These are phyloP conservation scores for Dactylonectria macrodidyma DNA, from an alignment of 2,329 filamentous ascomycete species.

Conservation along the genomic window DNA sequence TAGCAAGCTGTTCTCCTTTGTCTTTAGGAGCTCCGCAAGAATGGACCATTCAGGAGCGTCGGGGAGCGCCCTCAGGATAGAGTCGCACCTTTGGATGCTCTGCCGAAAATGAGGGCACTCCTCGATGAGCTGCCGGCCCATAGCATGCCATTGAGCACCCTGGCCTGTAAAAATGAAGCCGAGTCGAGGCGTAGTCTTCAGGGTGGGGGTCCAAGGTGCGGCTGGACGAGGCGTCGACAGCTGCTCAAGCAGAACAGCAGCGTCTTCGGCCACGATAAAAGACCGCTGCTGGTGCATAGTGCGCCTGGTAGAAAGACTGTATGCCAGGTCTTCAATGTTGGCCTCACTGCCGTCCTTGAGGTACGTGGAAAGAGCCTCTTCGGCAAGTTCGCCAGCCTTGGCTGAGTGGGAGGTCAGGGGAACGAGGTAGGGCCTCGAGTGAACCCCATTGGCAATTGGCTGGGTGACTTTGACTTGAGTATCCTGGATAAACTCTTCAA, in stretches of 20 bases:
- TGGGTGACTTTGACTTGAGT: constrained; percentile 20
- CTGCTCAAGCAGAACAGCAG: constrained; percentile 32
- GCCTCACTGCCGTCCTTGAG: constrained; percentile 27
- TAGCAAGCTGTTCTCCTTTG: constrained; percentile 43
- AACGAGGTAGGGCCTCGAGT: constrained; percentile 39
- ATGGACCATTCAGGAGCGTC: constrained; percentile 47
- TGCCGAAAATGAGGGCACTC: constrained; percentile 48
- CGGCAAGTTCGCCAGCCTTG: constrained; percentile 40
- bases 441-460: constrained; percentile 37
- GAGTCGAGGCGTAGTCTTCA: constrained; percentile 35
- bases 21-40: constrained; percentile 50
- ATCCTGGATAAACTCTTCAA: constrained; percentile 32
- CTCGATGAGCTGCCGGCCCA: constrained; percentile 44
- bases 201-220: constrained; percentile 38
- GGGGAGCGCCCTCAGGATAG: constrained; percentile 45
- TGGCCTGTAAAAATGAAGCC: constrained; percentile 48
- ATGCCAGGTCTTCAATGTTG: constrained; percentile 39
- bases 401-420: constrained; percentile 42
- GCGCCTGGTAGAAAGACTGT: constrained; percentile 40
- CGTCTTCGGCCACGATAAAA: constrained; percentile 42
- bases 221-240: constrained; percentile 33
- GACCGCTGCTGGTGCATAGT: constrained; percentile 42
- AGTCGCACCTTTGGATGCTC: constrained; percentile 47
- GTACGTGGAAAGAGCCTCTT: constrained; percentile 37
- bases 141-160: constrained; percentile 46